Evolutionary conservation across 108 stramenopile genomes (phyloP), one percentile per base, ranked within the genome.

Genomic region (Cylindrotheca fusiformis): DNA sequence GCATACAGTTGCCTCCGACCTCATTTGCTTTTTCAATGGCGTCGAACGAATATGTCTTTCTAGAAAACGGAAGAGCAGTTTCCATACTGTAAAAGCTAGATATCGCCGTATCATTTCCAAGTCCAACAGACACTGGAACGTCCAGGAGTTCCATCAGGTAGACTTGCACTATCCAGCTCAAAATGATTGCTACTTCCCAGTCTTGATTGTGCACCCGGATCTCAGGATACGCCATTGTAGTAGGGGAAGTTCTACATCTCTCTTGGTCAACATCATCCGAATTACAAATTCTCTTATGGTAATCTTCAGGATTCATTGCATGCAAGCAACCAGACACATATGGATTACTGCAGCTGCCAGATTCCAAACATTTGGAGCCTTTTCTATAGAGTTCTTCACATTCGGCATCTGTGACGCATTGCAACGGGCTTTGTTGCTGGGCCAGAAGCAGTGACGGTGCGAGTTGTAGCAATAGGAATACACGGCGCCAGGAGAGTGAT

Each of bases 161-260:
- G 4, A 79, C 75, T 63, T 79, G 78, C 21, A 71, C 32, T 6
- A 79, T 70, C 71, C 71, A 79, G 28, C 26, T 44, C 19, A 63
- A 63, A 14, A 79, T 51, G 22, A 75, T 74, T 45, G 64, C 26
- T 0, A 56, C 44, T 32, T 79, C 78, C 78, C 78, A 79, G 46
- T 79, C 60, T 3, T 32, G n/a, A 23, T 55, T 55, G 6, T 56
- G 47, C 0, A 79, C 56, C 4, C 78, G 56, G 10, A 75, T 64
- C 50, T 79, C 78, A 2, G 56, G 8, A 45, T 79, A 79, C 5
- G 66, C 33, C 23, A 77, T 51, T 4, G 0, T 62, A 24, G 20
- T 18, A 18, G 24, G 18, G n/a, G 21, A 48, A 30, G 19, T 30
- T 14, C 49, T 5, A 30, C 51, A 25, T 25, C 45, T 8, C 23